phyloP scores from a whole-genome alignment of 768 basidiomycete genomes.

The Lyophyllum atratum region DNA sequence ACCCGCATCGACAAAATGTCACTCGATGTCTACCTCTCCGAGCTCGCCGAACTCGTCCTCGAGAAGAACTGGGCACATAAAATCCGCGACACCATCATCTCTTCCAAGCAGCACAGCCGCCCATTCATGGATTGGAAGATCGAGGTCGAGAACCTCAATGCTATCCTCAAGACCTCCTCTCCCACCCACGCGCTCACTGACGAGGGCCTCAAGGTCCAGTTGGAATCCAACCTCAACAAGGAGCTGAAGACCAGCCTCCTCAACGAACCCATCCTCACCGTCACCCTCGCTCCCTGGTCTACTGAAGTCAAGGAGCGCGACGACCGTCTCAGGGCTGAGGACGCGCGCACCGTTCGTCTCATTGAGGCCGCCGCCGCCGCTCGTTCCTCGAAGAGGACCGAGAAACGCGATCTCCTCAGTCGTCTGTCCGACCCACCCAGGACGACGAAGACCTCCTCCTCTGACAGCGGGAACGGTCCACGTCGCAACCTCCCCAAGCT shows the following conservation, averaged over 20 bases:
- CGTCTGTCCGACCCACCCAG: background rate
- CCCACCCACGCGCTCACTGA: conserved; percentile 7
- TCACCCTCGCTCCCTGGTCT: background rate
- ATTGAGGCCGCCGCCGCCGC: background rate
- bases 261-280: background rate
- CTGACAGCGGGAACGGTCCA: background rate
- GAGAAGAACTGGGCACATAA: conserved; percentile 4
- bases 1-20: conserved; percentile 16
- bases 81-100: conserved; percentile 6
- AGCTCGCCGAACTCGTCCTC: conserved; percentile 9
- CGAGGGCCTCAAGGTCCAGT: conserved; percentile 4
- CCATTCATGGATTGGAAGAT: conserved; percentile 21
- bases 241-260: conserved; percentile 3
- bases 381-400: background rate
- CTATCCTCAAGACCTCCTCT: conserved; percentile 12
- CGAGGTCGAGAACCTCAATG: conserved; percentile 19
- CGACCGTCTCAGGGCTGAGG: conserved; percentile 1
- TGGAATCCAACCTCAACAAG: conserved; percentile 12
- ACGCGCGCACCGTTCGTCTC: background rate
- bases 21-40: conserved; percentile 11
- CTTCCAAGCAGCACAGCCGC: conserved; percentile 4
- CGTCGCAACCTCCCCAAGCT: conserved; percentile 10
- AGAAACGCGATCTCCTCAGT: background rate
- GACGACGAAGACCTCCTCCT: background rate
- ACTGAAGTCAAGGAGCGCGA: conserved; percentile 2